phyloP scores from a whole-genome alignment of 2,329 filamentous ascomycete genomes.

The Calonectria crousiana region DNA sequence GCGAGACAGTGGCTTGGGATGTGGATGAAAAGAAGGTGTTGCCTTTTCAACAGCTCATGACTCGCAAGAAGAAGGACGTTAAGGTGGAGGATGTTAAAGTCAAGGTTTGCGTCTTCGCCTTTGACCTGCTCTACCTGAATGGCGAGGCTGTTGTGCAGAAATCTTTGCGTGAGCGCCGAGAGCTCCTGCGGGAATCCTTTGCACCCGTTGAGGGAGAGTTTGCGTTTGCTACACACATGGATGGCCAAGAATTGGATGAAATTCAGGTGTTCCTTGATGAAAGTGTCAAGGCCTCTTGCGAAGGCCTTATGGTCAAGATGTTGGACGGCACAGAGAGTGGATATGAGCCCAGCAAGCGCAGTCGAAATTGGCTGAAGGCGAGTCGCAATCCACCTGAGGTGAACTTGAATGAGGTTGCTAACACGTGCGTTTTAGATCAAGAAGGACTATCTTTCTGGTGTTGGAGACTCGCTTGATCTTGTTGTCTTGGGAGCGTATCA shows the following conservation, averaged over 20 bases:
- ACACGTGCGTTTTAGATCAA: conserved; percentile 75
- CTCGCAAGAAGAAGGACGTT: conserved; percentile 96
- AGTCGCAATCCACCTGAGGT: conserved; percentile 19
- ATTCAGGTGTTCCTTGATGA: conserved; percentile 95
- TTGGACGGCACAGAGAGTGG: conserved; percentile 91
- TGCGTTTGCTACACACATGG: conserved; percentile 85
- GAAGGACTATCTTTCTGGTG: conserved; percentile 94
- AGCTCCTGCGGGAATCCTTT: conserved; percentile 81
- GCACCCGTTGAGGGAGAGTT: conserved; percentile 88
- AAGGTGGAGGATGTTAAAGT: conserved; percentile 95
- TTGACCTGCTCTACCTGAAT: conserved; percentile 94
- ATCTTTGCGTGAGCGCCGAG: conserved; percentile 84
- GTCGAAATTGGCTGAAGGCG: conserved; percentile 98
- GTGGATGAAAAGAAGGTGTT: conserved; percentile 93
- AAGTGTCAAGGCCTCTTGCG: conserved; percentile 94
- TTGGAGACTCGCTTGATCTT: conserved; percentile 95
- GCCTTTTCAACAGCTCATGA: conserved; percentile 98
- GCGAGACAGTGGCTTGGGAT: conserved; percentile 98
- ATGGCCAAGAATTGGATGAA: conserved; percentile 90
- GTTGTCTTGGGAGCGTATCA: conserved; percentile 96
- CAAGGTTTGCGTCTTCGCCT: conserved; percentile 97
- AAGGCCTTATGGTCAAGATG: conserved; percentile 99
- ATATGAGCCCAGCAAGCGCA: conserved; percentile 96
- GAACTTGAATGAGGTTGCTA: conserved; percentile 65
- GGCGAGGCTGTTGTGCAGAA: conserved; percentile 91